A percentile compares a stretch with the other conserved stretches of the same genome.
Evolutionary conservation across 495 filamentous ascomycete species (phyloP).

Genomic region (Lasiosphaeriaceae sp.): DNA sequence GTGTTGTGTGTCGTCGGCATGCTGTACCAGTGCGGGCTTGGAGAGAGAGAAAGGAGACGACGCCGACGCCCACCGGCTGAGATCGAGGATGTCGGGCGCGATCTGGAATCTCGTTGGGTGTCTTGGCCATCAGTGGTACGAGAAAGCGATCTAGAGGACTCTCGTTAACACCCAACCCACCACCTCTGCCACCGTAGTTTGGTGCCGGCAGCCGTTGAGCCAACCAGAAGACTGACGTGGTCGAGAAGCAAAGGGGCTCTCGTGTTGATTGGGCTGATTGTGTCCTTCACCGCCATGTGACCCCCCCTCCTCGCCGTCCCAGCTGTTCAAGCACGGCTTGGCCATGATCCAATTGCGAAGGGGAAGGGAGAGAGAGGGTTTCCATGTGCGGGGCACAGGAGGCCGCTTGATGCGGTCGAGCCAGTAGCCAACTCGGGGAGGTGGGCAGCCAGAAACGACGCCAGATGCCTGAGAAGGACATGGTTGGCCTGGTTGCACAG

Average conservation of each 20-base stretch:
- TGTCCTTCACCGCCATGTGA: conserved; percentile 22
- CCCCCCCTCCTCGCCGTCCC: background rate
- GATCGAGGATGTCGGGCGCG: background rate
- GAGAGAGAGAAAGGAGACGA: background rate
- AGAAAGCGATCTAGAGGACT: background rate
- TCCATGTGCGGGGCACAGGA: conserved; percentile 4
- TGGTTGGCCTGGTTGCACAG: background rate
- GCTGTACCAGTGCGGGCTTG: too few relatives aligned
- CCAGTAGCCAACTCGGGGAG: background rate
- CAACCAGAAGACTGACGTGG: background rate
- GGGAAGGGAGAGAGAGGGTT: background rate
- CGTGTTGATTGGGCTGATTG: background rate
- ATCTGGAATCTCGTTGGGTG: background rate
- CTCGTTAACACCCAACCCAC: conserved; percentile 6
- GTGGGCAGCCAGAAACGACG: background rate
- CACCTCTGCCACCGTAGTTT: background rate
- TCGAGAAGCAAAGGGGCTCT: background rate
- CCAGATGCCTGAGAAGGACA: background rate
- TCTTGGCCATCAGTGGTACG: background rate
- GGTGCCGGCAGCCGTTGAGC: background rate
- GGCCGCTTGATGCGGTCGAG: conserved; percentile 10
- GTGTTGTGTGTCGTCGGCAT: too few relatives aligned
- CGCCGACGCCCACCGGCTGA: background rate
- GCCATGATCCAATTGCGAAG: background rate
- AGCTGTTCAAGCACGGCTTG: background rate